Percentiles rank a stretch among this genome's conserved stretches.
Evolutionary conservation across 2,329 filamentous ascomycete species (phyloP).

Genomic region (Tolypocladium capitatum): DNA sequence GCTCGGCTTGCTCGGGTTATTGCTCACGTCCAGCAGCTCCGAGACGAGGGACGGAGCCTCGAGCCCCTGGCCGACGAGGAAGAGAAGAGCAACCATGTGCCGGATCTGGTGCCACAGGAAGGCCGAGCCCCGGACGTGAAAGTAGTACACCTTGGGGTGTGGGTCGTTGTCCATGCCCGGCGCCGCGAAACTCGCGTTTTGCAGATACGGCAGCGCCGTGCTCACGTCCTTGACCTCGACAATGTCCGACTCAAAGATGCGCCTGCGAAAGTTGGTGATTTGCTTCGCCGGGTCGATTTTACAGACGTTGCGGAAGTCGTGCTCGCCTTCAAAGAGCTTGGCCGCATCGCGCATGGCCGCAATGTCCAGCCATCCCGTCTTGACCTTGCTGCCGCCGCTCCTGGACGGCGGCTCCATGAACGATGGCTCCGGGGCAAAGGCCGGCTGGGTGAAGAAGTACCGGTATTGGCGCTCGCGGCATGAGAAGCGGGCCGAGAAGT

Average conservation of each 20-base stretch:
- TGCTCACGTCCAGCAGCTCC: slow-evolving; percentile 58
- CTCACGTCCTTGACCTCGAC: slow-evolving; percentile 48
- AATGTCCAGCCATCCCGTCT: slow-evolving; percentile 75
- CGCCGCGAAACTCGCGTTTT: slow-evolving; percentile 21
- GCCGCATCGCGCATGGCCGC: slow-evolving; percentile 76
- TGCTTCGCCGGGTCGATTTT: slow-evolving; percentile 86
- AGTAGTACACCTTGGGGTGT: slow-evolving; percentile 64
- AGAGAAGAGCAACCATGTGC: slow-evolving; percentile 85
- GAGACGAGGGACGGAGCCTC: slow-evolving; percentile 63
- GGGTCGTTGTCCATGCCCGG: slow-evolving; percentile 6
- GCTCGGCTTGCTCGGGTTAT: slow-evolving; percentile 62
- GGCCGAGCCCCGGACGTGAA: slow-evolving; percentile 77
- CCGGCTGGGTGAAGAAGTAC: slow-evolving; percentile 96
- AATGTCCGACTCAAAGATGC: slow-evolving; percentile 70
- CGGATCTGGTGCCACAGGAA: slow-evolving; percentile 98
- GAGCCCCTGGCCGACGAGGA: slow-evolving; percentile 78
- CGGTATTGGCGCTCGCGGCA: slow-evolving; percentile 85
- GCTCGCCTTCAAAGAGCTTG: slow-evolving; percentile 62
- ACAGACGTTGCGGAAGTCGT: slow-evolving; percentile 97
- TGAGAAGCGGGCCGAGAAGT: slow-evolving; percentile 84
- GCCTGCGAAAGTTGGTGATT: slow-evolving; percentile 67
- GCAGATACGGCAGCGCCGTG: slow-evolving; percentile 43
- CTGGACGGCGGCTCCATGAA: slow-evolving; percentile 8
- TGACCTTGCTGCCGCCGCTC: slow-evolving; percentile 12
- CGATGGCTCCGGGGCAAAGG: slow-evolving; percentile 51